These are phyloP conservation scores for Lobosporangium transversale DNA, from an alignment of 192 early-diverging fungal genomes.

Conservation along the genomic window DNA sequence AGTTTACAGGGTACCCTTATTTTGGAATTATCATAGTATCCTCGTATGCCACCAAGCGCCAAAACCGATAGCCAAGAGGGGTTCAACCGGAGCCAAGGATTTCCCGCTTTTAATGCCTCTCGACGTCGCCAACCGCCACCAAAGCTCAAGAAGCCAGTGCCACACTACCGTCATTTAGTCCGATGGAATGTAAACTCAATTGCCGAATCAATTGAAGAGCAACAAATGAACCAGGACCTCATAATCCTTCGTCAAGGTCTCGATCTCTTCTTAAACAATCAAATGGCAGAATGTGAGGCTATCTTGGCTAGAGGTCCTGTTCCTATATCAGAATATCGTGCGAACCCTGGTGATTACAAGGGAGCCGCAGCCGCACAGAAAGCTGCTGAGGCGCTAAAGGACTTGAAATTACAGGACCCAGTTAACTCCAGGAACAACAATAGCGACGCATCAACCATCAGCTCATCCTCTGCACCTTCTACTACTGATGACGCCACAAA, in stretches of 20 bases:
- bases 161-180: slow-evolving; percentile 49
- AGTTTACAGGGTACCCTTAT: too few species aligned
- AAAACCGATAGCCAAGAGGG: slow-evolving; percentile 14
- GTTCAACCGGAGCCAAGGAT: slow-evolving; percentile 10
- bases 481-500: slow-evolving; percentile 5
- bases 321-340: slow-evolving; percentile 5
- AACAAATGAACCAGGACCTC: slow-evolving; percentile 68
- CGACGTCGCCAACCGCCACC: slow-evolving; percentile 50
- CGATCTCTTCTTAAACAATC: slow-evolving; percentile 82
- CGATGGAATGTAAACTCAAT: slow-evolving; percentile 43
- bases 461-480: slow-evolving; percentile 25
- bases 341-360: neutral
- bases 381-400: slow-evolving; percentile 9
- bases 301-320: slow-evolving; percentile 54
- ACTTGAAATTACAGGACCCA: neutral
- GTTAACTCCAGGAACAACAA: neutral
- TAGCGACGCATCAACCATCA: slow-evolving; percentile 7
- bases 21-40: too few species aligned
- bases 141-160: slow-evolving; percentile 51
- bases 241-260: slow-evolving; percentile 67
- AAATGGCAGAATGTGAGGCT: slow-evolving; percentile 73
- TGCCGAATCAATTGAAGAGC: slow-evolving; percentile 38
- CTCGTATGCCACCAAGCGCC: slow-evolving; percentile 47
- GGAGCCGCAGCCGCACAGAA: slow-evolving; percentile 15
- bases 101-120: slow-evolving; percentile 38